Evolutionary conservation across 202 grass and related monocot genomes (phyloP), one percentile per base, ranked within the genome.

Genomic region (Cymbopogon flexuosus): DNA sequence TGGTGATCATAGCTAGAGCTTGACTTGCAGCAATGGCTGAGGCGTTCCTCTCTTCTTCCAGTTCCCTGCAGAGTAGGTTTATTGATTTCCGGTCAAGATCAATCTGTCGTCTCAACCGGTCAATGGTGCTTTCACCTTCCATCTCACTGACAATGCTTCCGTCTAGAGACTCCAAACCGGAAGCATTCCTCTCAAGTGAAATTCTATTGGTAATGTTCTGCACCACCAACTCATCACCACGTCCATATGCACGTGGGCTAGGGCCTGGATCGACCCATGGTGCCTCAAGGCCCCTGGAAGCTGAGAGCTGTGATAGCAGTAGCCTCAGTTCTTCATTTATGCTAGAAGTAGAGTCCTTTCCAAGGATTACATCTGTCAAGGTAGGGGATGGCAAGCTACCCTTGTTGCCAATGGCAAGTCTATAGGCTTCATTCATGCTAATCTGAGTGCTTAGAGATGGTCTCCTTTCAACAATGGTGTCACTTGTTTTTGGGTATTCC

Each of bases 1-100:
- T 98, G 54, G 92, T 95, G 40, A 98, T 98, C 95, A 98, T 98
- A 68, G 95, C 88, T 88, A 98, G 84, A 0, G 92, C 90, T 81
- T 98, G 95, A 81, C 88, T 98, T 54, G 95, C 86, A 73, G 95
- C 90, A 88, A 98, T 90, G 33, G 92, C 84, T 27, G 92, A 90
- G 76, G 95, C 92, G 65, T 78, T 95, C 82, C 92, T 95, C 80
- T 98, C 95, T 79, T 98, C 95, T 82, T 98, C 95, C 61, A 98
- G 81, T 84, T 98, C 95, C 79, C 85, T 98, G 91, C 88, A 98
- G 60, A 98, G 87, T 43, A 98, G 86, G 70, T 88, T 84, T 89
- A 98, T 95, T 9, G 90, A 98, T 84, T 91, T 98, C 15, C 95
- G 70, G 64, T 98, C 92, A 86, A 98, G 89, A 66, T 93, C 92